Percentiles rank a stretch among this genome's conserved stretches.
Evolutionary conservation across 1,284 basidiomycete genomes (phyloP).

Genomic region (Cryptococcus jaspeensis): DNA sequence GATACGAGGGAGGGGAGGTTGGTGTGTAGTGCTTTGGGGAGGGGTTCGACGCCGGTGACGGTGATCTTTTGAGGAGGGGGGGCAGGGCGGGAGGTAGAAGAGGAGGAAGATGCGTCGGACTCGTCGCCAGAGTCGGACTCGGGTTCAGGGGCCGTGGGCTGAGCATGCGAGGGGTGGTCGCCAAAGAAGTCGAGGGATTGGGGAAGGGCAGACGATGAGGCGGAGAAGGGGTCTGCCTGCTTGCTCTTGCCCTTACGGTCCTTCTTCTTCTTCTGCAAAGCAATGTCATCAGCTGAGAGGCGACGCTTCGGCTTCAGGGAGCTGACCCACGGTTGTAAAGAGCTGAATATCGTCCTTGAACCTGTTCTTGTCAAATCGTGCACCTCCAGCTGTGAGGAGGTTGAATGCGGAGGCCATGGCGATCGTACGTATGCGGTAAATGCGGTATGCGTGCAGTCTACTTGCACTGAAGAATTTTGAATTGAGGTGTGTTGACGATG

Average conservation of each 20-base stretch:
- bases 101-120: constrained; percentile 15
- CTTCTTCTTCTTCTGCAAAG: constrained; percentile 29
- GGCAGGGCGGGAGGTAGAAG: constrained; percentile 21
- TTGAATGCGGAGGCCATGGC: constrained; percentile 61
- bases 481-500: not conserved
- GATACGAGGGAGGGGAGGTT: constrained; percentile 42
- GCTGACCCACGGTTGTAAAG: constrained; percentile 53
- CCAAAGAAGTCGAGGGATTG: constrained; percentile 84
- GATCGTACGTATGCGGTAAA: not conserved
- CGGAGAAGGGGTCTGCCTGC: constrained; percentile 11
- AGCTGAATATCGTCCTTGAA: constrained; percentile 71
- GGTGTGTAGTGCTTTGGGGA: constrained; percentile 43
- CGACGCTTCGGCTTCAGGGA: not conserved
- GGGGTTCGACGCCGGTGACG: constrained; percentile 42
- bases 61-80: constrained; percentile 51
- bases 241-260: constrained; percentile 50
- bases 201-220: constrained; percentile 57
- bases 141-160: constrained; percentile 38
- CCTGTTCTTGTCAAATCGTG: constrained; percentile 71
- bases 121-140: constrained; percentile 25
- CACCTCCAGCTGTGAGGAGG: constrained; percentile 71
- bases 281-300: not conserved
- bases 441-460: not conserved
- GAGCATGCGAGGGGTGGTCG: constrained; percentile 56
- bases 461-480: not conserved